A percentile compares a stretch with the other conserved stretches of the same genome.
Evolutionary conservation across 495 filamentous ascomycete genomes (phyloP).

Genomic region (Paragyromitra xinjiangensis): DNA sequence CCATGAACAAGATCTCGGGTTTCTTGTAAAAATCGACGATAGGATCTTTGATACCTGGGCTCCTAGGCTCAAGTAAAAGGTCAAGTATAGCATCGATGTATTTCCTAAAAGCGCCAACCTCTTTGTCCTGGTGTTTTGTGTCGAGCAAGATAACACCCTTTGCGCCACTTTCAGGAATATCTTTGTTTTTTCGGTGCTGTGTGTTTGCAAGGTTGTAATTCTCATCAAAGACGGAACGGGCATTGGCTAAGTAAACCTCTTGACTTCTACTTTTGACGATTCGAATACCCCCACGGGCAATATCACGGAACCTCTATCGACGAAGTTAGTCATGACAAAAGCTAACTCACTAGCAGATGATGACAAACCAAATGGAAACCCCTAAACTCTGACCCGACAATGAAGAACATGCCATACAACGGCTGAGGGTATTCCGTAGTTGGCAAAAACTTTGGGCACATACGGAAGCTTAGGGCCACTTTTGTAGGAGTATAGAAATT

Average conservation of each 20-base stretch:
- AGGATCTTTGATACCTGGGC: constrained; percentile 97
- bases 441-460: constrained; percentile 88
- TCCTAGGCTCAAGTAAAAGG: constrained; percentile 82
- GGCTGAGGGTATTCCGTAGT: constrained; percentile 89
- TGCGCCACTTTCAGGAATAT: constrained; percentile 96
- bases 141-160: constrained; percentile 97
- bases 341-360: too few species aligned
- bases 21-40: constrained; percentile 92
- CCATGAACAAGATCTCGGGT: constrained; percentile 97
- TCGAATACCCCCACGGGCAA: constrained; percentile 94
- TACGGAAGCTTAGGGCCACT: constrained; percentile 93
- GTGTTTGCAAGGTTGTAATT: constrained; percentile 98
- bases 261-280: constrained; percentile 96
- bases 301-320: constrained; percentile 83
- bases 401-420: constrained; percentile 96
- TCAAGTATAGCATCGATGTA: constrained; percentile 99
- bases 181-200: constrained; percentile 99
- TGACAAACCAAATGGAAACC: constrained; percentile 79
- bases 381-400: constrained; percentile 93
- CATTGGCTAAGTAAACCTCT: constrained; percentile 93
- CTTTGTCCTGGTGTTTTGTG: constrained; percentile 89
- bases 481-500: constrained; percentile 99
- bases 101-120: constrained; percentile 90
- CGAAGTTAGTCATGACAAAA: neutral
- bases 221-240: constrained; percentile 94